Base-by-base conservation (phyloP, 192 early-diverging fungal genomes). In the Jimgerdemannia flammicorona region DNA sequence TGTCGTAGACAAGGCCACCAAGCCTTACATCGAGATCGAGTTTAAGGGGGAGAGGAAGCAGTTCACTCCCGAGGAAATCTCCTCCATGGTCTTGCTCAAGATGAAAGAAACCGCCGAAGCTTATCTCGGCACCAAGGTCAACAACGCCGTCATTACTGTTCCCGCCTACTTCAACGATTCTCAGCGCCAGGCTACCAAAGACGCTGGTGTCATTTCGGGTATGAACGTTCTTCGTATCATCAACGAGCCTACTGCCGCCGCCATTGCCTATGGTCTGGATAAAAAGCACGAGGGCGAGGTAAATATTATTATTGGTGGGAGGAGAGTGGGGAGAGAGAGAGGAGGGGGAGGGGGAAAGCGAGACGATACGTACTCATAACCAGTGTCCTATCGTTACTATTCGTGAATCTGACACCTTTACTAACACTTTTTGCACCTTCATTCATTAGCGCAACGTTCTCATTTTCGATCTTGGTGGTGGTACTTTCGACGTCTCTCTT, bases 101-200 rank as follows among this genome's bases (percentile, higher is more conserved):
- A 97, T 99, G 94, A 86, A 86, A 78, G 85, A 95, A 92, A 91
- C 87, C 70, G 93, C 93, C 70, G 93, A 94, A 81, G 77, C 84
- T 39, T 95, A 92, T 78, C 87, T 95, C 43, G 91, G 91, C 78
- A 76, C 86, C 76, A 88, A 65, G n/a, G 86, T 93, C 77, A 87
- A 87, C 84, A 89, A 98, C 80, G 96, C 96, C 68, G 95, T 98
- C 78, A 86, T 98, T 78, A 97, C 96, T 67, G 95, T 98, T 71
- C 96, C 96, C 43, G 95, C 96, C 75, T 97, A 98, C 89, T 98
- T 98, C 89, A 98, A 97, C 88, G 97, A 98, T 89, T 95, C 95
- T 49, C 95, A 96, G 84, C 90, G 95, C 80, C 93, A 96, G 83
- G 95, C 93, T 69, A 95, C 95, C 86, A 94, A 93, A 88, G 95